phyloP scores from a whole-genome alignment of 1,284 basidiomycete genomes.

The Pascua guehoae region DNA sequence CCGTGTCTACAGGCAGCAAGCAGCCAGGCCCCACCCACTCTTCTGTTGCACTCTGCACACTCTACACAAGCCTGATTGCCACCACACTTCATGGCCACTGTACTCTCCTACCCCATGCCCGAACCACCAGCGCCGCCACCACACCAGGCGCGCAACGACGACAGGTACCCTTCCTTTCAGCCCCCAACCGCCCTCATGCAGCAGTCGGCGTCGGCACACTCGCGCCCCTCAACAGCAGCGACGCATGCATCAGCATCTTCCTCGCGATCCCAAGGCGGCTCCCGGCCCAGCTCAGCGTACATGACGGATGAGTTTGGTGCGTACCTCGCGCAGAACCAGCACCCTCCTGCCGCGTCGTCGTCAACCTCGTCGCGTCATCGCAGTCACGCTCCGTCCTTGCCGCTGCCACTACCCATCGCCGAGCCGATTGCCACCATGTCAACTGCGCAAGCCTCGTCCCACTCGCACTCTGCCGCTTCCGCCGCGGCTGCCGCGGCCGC shows the following conservation, averaged over 20 bases:
- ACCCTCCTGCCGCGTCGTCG: background rate
- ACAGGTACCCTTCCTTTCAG: too few relatives aligned
- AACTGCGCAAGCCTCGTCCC: conserved; percentile 24
- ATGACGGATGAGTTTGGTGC: conserved; percentile 21
- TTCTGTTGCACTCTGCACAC: background rate
- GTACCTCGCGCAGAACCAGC: conserved; percentile 7
- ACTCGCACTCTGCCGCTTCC: conserved; percentile 20
- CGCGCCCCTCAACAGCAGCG: conserved; percentile 15
- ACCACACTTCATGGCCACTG: conserved; percentile 9
- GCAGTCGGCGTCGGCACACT: conserved; percentile 7
- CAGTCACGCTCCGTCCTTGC: conserved; percentile 29
- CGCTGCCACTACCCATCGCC: conserved; percentile 24
- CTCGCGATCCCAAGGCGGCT: conserved; percentile 7
- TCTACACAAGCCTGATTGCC: background rate
- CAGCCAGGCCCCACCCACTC: background rate
- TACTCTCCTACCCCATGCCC: conserved; percentile 17
- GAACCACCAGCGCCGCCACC: conserved; percentile 19
- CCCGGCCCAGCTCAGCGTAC: conserved; percentile 10
- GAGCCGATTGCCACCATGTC: conserved; percentile 29
- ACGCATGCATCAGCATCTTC: conserved; percentile 18
- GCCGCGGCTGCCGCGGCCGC: conserved; percentile 1
- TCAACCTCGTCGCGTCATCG: conserved; percentile 9
- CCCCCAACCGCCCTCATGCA: background rate
- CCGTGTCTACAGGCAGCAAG: background rate
- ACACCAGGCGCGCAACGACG: conserved; percentile 5